These are phyloP conservation scores for Phaeotremella fagi DNA, from an alignment of 768 basidiomycete species.

Conservation along the genomic window DNA sequence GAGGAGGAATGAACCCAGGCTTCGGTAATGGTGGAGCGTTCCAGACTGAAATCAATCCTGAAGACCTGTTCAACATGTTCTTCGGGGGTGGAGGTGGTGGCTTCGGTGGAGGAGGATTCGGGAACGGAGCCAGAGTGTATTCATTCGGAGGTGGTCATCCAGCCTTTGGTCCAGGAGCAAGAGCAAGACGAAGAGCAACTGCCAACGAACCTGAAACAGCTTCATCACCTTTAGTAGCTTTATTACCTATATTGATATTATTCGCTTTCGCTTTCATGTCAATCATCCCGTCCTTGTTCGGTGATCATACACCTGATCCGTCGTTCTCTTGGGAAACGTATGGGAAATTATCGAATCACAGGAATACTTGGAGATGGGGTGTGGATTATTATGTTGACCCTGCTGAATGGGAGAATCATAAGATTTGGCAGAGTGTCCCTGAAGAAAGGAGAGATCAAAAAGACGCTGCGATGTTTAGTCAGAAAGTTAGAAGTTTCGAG, in stretches of 20 bases:
- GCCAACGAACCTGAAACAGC: background rate
- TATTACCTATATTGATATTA: slow-evolving; percentile 77
- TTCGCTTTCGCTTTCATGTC: slow-evolving; percentile 79
- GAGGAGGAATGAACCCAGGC: slow-evolving; percentile 24
- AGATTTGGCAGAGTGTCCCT: slow-evolving; percentile 56
- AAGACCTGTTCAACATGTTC: slow-evolving; percentile 98
- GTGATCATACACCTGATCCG: slow-evolving; percentile 68
- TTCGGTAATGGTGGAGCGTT: slow-evolving; percentile 39
- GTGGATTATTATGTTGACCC: slow-evolving; percentile 81
- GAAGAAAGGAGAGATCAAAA: slow-evolving; percentile 22
- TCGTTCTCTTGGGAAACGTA: slow-evolving; percentile 64
- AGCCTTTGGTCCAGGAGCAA: background rate
- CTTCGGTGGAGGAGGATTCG: slow-evolving; percentile 51
- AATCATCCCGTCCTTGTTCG: slow-evolving; percentile 70
- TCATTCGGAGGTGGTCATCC: background rate
- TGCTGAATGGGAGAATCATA: slow-evolving; percentile 69
- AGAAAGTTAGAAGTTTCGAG: slow-evolving; percentile 64
- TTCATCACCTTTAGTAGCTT: slow-evolving; percentile 51
- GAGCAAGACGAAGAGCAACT: slow-evolving; percentile 34
- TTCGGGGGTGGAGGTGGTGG: slow-evolving; percentile 63
- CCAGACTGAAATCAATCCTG: slow-evolving; percentile 72
- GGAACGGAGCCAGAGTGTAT: background rate
- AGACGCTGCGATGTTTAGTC: slow-evolving; percentile 42
- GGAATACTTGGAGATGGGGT: slow-evolving; percentile 65
- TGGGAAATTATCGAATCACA: slow-evolving; percentile 57